These are phyloP conservation scores for Linum trigynum DNA, from an alignment of 345 rosid genomes.

Conservation along the genomic window DNA sequence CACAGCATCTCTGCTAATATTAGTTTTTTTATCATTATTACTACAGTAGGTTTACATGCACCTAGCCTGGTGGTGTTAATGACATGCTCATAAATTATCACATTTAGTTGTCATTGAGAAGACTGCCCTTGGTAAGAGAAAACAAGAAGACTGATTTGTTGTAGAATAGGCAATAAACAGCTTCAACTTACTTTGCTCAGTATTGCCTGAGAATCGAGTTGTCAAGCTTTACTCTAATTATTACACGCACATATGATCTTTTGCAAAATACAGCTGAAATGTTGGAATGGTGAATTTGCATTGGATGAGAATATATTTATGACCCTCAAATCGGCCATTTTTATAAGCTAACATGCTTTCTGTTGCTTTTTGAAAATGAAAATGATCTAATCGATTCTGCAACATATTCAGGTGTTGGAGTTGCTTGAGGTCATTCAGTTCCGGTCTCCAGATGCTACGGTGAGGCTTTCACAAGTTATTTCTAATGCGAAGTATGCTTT, in stretches of 20 bases:
- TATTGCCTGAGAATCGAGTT: not conserved
- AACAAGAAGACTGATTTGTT: not conserved
- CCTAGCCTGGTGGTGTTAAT: not conserved
- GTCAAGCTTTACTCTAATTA: not conserved
- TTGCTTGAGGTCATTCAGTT: conserved; percentile 84
- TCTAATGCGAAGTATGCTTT: conserved; percentile 53
- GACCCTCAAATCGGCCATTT: not conserved
- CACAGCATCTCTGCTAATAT: not conserved
- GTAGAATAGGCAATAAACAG: not conserved
- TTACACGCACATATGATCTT: not conserved
- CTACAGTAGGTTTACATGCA: not conserved
- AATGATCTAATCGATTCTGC: conserved; percentile 10
- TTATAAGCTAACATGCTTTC: conserved; percentile 12
- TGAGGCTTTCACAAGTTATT: conserved; percentile 59
- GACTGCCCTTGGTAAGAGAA: not conserved
- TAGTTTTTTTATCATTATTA: too few relatives aligned
- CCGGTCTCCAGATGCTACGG: conserved; percentile 64
- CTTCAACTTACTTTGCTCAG: not conserved
- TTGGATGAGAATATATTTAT: too few relatives aligned
- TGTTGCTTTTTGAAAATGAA: conserved; percentile 5
- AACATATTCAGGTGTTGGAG: conserved; percentile 54
- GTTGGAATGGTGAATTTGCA: not conserved
- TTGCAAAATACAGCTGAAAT: not conserved
- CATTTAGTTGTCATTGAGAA: not conserved
- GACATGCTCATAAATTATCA: not conserved